Evolutionary conservation across 2,329 filamentous ascomycete genomes (phyloP), one percentile per base, ranked within the genome.

Genomic region (Alternaria gaisen): DNA sequence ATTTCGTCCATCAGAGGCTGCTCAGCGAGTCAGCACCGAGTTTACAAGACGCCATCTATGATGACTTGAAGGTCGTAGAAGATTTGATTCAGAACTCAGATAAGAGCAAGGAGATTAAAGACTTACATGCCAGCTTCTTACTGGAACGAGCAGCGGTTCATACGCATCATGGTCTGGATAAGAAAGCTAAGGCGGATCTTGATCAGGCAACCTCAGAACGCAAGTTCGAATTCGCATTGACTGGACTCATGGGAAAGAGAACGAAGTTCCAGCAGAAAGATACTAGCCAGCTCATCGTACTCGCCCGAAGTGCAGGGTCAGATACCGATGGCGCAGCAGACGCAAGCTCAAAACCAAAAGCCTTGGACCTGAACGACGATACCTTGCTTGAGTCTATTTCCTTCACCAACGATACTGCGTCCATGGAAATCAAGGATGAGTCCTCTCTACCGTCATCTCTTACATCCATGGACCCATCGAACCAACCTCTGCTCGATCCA

Each of bases 361-460:
- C 90, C 3, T 77, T 98, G 14, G 86, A 91, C 36, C 82, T 98
- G 4, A 96, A 98, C 73, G 92, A 99, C 70, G 95, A 99, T 75
- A 98, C 95, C 0, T 84, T 99, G 0, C 84, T 98, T 2, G 95
- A 99, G 76, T 87, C 88, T 3, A 94, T 99, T 40, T 85, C 90
- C 0, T 99, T 97, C 72, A 86, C 87, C 0, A 86, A 88, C 56
- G 81, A 84, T 5, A 74, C 82, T 1, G 78, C 79, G 1, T 79
- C 80, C 0, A 81, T 76, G 6, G 75, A 78, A 4, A 72, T 83
- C 30, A 75, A 82, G 26, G 80, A 83, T 6, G 79, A 83, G 36
- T 81, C 81, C 6, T 71, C 78, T 5, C 78, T 97, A 0, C 88
- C 93, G 0, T 63, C 83, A 2, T 79, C 84, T 3, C 80, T 99